Evolutionary conservation across 2,329 filamentous ascomycete species (phyloP).

Genomic region (Fusarium buharicum): DNA sequence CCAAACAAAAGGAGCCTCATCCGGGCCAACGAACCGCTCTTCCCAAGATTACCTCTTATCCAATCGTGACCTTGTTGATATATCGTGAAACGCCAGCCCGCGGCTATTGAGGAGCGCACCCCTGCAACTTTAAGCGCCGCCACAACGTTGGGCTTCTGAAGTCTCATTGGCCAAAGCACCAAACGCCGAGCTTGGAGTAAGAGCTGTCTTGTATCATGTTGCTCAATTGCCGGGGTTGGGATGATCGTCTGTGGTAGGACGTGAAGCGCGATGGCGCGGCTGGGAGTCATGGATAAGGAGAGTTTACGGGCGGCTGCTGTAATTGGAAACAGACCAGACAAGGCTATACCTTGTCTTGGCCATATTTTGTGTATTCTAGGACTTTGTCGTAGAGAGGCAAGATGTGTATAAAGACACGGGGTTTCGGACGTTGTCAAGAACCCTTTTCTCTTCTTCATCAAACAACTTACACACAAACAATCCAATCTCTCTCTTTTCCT

Average conservation of each 20-base stretch:
- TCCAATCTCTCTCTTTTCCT: constrained; percentile 33
- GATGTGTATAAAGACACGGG: constrained; percentile 42
- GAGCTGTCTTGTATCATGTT: constrained; percentile 22
- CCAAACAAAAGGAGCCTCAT: constrained; percentile 40
- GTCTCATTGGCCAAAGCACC: constrained; percentile 20
- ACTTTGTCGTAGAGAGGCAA: not conserved
- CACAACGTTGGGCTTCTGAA: constrained; percentile 14
- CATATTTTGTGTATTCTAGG: constrained; percentile 2
- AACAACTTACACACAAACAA: constrained; percentile 39
- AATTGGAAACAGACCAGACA: constrained; percentile 43
- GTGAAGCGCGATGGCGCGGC: constrained; percentile 34
- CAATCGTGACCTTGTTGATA: constrained; percentile 36
- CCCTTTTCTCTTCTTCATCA: constrained; percentile 36
- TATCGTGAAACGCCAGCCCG: constrained; percentile 31
- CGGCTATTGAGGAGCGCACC: constrained; percentile 28
- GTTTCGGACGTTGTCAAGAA: constrained; percentile 13
- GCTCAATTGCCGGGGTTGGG: constrained; percentile 10
- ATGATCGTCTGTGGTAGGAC: constrained; percentile 7
- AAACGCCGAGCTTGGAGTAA: constrained; percentile 9
- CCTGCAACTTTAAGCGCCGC: constrained; percentile 37
- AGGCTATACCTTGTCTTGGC: constrained; percentile 7
- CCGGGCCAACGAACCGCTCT: constrained; percentile 24
- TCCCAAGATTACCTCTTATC: constrained; percentile 19
- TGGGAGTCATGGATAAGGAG: constrained; percentile 12
- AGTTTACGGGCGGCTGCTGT: constrained; percentile 40